Percentiles rank a stretch among this genome's conserved stretches.
phyloP scores from a whole-genome alignment of 352 stramenopile genomes.

The Globisporangium alternatum region DNA sequence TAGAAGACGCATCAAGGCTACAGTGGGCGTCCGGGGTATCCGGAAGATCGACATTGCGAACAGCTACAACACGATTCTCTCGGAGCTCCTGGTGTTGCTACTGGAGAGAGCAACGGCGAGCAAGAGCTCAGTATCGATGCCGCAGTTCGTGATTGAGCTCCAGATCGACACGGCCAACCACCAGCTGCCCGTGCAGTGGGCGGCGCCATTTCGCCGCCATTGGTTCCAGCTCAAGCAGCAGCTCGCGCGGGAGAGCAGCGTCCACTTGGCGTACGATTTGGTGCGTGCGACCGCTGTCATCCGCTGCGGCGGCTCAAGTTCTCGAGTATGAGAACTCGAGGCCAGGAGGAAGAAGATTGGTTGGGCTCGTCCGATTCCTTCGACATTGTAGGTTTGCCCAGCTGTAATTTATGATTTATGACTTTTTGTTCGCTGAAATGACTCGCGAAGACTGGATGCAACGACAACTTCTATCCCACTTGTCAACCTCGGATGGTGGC shows the following conservation, averaged over 20 bases:
- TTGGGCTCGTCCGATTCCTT: too few species aligned
- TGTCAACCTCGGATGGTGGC: too few species aligned
- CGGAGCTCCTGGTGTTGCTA: conserved; percentile 6
- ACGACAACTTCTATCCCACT: too few species aligned
- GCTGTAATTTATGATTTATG: background rate
- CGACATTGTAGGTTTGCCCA: too few species aligned
- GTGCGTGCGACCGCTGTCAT: conserved; percentile 8
- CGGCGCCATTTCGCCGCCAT: conserved; percentile 15
- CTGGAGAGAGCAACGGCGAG: background rate
- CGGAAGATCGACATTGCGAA: conserved; percentile 19
- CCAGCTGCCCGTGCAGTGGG: conserved; percentile 20
- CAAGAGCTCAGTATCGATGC: background rate
- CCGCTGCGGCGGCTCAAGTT: background rate
- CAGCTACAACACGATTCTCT: conserved; percentile 22
- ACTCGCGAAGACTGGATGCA: too few species aligned
- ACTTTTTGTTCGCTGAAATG: background rate
- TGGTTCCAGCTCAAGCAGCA: conserved; percentile 22
- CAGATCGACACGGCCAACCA: conserved; percentile 23
- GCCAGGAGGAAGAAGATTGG: too few species aligned
- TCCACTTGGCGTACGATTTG: conserved; percentile 26
- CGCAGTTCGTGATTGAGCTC: conserved; percentile 22
- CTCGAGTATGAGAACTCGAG: background rate
- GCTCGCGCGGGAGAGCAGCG: conserved; percentile 6
- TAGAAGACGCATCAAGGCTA: conserved; percentile 19
- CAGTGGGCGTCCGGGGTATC: conserved; percentile 19